Base-by-base conservation (phyloP, 2,329 filamentous ascomycete genomes). In the Verticillium dahliae region DNA sequence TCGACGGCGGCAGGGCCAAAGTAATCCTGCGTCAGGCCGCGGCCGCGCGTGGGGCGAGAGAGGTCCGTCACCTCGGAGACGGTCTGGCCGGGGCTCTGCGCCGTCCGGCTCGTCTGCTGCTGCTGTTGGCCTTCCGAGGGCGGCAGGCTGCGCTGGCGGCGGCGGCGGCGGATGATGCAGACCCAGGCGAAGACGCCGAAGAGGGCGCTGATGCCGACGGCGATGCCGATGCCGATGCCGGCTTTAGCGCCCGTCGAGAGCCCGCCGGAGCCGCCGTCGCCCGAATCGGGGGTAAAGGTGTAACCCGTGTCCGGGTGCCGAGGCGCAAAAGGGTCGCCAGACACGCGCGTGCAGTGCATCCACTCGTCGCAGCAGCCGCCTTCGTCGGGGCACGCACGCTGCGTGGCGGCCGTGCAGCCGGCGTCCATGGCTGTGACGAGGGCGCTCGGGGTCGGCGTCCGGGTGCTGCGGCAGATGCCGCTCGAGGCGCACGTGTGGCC, bases 211-310 rank as follows among this genome's bases (percentile, higher is more conserved):
- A 73, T 76, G 34, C 73, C 80, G 0, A 82, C 69, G 1, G 80
- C 76, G 3, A 81, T 77, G 18, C 82, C 85, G 0, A 81, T 75
- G 6, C 80, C 83, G n/a, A 88, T 81, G 2, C 85, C 85, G 0
- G 81, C 83, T 67, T 81, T 84, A 2, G 82, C 83, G 1, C 80
- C 82, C 1, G 75, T 69, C 1, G 80, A 80, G 6, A 85, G 69
- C 2, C 70, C 69, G 2, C 61, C 62, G 33, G 54, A 59, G 58
- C 58, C 38, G 3, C 56, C 63, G 18, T 70, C 68, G 2, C 70
- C 70, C 2, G 74, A 73, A 3, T 59, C 58, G 13, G 54, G 54
- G 22, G 18, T 33, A 31, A 59, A 55, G 27, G 58, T 37, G 33
- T 14, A 59, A 3, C 58, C 58, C 11, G 34, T 54, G 39, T 34